Conservation (phyloP, 2,329 filamentous ascomycete genomes). For the Botrytis elliptica region DNA sequence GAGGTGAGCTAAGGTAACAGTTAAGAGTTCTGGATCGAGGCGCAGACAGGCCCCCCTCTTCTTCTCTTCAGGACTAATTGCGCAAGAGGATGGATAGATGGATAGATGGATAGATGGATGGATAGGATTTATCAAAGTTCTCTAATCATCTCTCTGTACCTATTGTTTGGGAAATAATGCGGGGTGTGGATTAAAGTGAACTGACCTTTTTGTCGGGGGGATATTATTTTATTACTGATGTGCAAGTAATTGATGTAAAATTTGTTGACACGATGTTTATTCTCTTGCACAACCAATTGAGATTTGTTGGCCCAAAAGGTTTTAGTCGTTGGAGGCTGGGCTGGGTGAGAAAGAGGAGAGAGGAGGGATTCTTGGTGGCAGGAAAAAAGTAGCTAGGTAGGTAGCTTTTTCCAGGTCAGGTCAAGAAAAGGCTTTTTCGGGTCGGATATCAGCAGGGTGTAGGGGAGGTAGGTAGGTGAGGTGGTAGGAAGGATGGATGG, state of each 20-base stretch:
- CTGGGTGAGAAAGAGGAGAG: neutral
- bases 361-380: slow-evolving; percentile 6
- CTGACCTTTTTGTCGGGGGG: slow-evolving; percentile 8
- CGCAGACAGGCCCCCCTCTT: slow-evolving; percentile 9
- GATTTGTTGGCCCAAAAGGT: slow-evolving; percentile 1
- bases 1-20: slow-evolving; percentile 15
- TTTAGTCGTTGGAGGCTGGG: slow-evolving; percentile 1
- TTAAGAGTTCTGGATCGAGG: slow-evolving; percentile 15
- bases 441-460: slow-evolving; percentile 3
- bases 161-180: slow-evolving; percentile 5
- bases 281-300: neutral
- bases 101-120: neutral
- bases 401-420: neutral
- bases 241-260: neutral
- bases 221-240: neutral
- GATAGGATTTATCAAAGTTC: neutral
- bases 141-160: neutral
- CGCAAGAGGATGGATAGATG: slow-evolving; percentile 2
- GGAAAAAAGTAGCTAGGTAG: slow-evolving; percentile 1
- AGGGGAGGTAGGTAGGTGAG: neutral
- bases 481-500: neutral
- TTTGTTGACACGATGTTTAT: slow-evolving; percentile 13
- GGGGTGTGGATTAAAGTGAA: slow-evolving; percentile 7
- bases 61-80: neutral
- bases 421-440: neutral